phyloP scores from a whole-genome alignment of 306 rosid species.

The Benincasa hispida region DNA sequence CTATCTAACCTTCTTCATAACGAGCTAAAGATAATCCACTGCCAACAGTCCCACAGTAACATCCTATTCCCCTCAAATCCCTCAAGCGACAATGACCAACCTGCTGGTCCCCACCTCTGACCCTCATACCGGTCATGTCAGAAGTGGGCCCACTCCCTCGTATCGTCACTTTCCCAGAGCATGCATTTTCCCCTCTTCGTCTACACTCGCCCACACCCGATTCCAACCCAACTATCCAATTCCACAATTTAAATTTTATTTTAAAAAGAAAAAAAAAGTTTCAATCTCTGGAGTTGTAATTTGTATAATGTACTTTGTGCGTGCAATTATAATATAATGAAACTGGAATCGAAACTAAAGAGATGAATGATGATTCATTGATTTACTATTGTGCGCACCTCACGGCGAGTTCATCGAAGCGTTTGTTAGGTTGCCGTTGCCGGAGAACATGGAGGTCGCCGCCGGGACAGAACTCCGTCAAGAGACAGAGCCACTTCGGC shows the following conservation, averaged over 20 bases:
- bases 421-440: conserved; percentile 58
- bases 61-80: background rate
- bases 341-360: background rate
- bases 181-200: background rate
- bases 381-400: conserved; percentile 40
- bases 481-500: conserved; percentile 48
- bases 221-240: background rate
- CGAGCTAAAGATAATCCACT: background rate
- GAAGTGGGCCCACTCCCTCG: conserved; percentile 5
- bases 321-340: background rate
- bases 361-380: background rate
- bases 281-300: background rate
- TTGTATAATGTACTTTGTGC: background rate
- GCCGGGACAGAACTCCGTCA: conserved; percentile 84
- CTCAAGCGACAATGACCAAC: conserved; percentile 9
- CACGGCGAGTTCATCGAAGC: conserved; percentile 58
- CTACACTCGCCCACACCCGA: conserved; percentile 14
- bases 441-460: conserved; percentile 84
- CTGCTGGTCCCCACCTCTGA: conserved; percentile 25
- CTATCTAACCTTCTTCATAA: background rate
- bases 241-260: background rate
- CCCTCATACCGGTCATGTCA: background rate
- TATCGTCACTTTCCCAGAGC: conserved; percentile 20
- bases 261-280: background rate
- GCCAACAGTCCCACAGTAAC: conserved; percentile 4